Evolutionary conservation across 768 basidiomycete genomes (phyloP).

Genomic region (Pleurotus ostreatus): DNA sequence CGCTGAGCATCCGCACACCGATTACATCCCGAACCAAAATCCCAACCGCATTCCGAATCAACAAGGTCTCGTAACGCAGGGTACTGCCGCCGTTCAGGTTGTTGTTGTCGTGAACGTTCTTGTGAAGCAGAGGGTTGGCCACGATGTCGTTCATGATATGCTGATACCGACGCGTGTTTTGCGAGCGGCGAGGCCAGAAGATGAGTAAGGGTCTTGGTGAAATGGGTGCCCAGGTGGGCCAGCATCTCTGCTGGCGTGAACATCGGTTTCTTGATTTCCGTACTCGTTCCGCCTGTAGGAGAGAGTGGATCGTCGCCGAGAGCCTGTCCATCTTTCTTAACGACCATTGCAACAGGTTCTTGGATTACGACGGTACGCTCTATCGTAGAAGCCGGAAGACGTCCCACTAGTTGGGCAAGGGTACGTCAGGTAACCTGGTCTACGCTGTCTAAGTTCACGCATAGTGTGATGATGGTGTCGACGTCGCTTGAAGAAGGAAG

Average conservation of each 20-base stretch:
- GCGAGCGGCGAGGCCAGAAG: slow-evolving; percentile 24
- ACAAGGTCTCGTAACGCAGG: slow-evolving; percentile 70
- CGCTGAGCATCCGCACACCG: slow-evolving; percentile 83
- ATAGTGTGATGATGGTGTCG: slow-evolving; percentile 66
- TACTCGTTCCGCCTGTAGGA: slow-evolving; percentile 37
- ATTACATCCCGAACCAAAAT: slow-evolving; percentile 83
- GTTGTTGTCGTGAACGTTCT: background rate
- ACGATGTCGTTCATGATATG: slow-evolving; percentile 83
- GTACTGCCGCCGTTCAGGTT: slow-evolving; percentile 32
- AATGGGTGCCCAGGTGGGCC: slow-evolving; percentile 72
- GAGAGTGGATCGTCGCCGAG: slow-evolving; percentile 48
- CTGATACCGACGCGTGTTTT: slow-evolving; percentile 76
- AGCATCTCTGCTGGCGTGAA: slow-evolving; percentile 80
- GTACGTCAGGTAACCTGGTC: slow-evolving; percentile 83
- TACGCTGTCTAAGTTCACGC: slow-evolving; percentile 70
- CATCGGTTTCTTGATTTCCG: slow-evolving; percentile 63
- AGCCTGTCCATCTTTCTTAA: slow-evolving; percentile 58
- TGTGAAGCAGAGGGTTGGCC: slow-evolving; percentile 31
- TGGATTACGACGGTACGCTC: slow-evolving; percentile 44
- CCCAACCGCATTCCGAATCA: slow-evolving; percentile 69
- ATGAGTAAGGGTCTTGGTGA: slow-evolving; percentile 69
- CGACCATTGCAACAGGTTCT: slow-evolving; percentile 48
- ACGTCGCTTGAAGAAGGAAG: slow-evolving; percentile 65
- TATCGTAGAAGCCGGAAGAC: slow-evolving; percentile 74
- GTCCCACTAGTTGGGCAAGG: slow-evolving; percentile 76